Percentiles rank a stretch among this genome's conserved stretches.
Evolutionary conservation across 139 green algal genomes (phyloP).

Genomic region (Parachlorella kessleri): DNA sequence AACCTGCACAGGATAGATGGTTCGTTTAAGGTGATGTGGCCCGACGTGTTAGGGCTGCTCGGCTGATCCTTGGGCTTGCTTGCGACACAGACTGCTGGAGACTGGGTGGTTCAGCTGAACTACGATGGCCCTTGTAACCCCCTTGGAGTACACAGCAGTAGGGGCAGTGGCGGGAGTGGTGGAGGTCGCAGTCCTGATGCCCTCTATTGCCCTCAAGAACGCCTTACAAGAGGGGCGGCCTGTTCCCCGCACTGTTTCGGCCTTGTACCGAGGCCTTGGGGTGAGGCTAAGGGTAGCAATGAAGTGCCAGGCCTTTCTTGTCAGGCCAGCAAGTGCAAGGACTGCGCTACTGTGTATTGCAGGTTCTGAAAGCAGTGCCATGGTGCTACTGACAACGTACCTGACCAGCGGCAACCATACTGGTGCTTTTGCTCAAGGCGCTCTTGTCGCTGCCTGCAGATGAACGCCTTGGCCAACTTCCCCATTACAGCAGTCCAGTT

Average conservation of each 20-base stretch:
- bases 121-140: conserved; percentile 40
- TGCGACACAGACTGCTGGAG: too few relatives aligned
- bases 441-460: conserved; percentile 37
- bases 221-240: conserved; percentile 78
- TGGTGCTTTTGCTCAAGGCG: not conserved
- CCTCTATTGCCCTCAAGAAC: conserved; percentile 90
- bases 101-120: not conserved
- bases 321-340: not conserved
- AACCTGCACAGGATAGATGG: too few relatives aligned
- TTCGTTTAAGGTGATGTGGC: too few relatives aligned
- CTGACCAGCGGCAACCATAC: too few relatives aligned
- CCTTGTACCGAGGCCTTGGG: conserved; percentile 79
- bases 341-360: not conserved
- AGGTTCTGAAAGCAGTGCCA: too few relatives aligned
- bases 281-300: too few relatives aligned
- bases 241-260: conserved; percentile 58
- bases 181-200: conserved; percentile 79
- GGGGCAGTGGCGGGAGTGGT: conserved; percentile 67
- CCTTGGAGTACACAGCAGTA: conserved; percentile 80
- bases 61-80: too few relatives aligned
- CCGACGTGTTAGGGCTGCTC: too few relatives aligned
- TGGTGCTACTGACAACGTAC: too few relatives aligned
- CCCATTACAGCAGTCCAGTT: conserved; percentile 93
- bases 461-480: conserved; percentile 84
- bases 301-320: too few relatives aligned